Evolutionary conservation across 139 green algal species (phyloP).

Genomic region (Pedinophyceae sp.): DNA sequence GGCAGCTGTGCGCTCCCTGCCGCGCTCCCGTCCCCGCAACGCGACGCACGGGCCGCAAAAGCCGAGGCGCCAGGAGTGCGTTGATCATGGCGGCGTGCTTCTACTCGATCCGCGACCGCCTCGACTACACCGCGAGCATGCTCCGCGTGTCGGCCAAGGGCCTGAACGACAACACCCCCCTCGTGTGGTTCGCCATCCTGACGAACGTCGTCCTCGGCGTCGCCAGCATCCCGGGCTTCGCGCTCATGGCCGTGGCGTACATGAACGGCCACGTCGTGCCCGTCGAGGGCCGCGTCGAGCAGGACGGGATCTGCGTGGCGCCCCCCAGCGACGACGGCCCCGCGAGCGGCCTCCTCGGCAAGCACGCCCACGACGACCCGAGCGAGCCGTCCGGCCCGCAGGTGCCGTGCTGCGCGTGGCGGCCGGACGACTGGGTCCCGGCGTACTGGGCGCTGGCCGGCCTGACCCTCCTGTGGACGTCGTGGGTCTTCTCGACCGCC

Average conservation of each 20-base stretch:
- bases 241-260: slow-evolving; percentile 11
- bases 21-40: too few relatives aligned
- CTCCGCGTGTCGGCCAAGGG: slow-evolving; percentile 23
- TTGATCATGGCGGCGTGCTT: slow-evolving; percentile 22
- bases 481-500: slow-evolving; percentile 32
- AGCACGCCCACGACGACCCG: too few relatives aligned
- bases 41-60: too few relatives aligned
- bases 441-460: slow-evolving; percentile 9
- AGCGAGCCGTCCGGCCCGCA: slow-evolving; percentile 10
- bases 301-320: slow-evolving; percentile 14
- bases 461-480: slow-evolving; percentile 29
- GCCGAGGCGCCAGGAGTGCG: too few relatives aligned
- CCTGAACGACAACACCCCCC: slow-evolving; percentile 22
- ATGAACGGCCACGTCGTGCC: slow-evolving; percentile 25
- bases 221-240: slow-evolving; percentile 5
- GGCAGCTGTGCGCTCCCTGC: too few relatives aligned
- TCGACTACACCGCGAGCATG: slow-evolving; percentile 28
- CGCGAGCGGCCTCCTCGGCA: too few relatives aligned
- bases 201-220: slow-evolving; percentile 12
- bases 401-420: slow-evolving; percentile 37
- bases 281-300: slow-evolving; percentile 12
- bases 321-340: too few relatives aligned
- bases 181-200: slow-evolving; percentile 15
- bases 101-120: slow-evolving; percentile 31
- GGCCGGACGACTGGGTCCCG: slow-evolving; percentile 15